Evolutionary conservation across 495 filamentous ascomycete genomes (phyloP).

Genomic region (Cenococcum geophilum): DNA sequence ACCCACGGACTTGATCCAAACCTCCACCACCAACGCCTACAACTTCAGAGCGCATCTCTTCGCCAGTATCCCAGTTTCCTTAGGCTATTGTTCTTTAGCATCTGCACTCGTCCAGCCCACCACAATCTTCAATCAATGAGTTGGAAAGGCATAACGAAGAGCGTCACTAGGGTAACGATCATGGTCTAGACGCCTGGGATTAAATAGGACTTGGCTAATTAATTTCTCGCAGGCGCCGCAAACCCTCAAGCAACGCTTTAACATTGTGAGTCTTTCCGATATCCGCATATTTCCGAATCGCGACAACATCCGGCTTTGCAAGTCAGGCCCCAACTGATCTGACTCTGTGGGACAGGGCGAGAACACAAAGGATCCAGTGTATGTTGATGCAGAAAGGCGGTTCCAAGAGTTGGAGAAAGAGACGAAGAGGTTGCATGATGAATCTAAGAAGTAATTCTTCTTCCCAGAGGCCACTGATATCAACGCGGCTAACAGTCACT

Average conservation of each 20-base stretch:
- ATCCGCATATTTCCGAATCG: conserved; percentile 4
- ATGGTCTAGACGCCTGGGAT: background rate
- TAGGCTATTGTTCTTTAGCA: background rate
- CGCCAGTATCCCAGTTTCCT: background rate
- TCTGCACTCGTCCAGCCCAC: background rate
- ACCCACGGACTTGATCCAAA: conserved; percentile 8
- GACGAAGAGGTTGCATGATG: conserved; percentile 93
- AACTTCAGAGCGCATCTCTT: background rate
- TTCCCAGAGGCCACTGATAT: background rate
- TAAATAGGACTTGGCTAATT: conserved; percentile 17
- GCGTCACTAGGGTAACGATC: conserved; percentile 63
- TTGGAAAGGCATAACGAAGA: conserved; percentile 93
- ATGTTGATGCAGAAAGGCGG: conserved; percentile 86
- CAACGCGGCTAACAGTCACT: conserved; percentile 10
- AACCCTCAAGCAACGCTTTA: conserved; percentile 83
- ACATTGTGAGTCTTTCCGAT: conserved; percentile 52
- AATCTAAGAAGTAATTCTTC: conserved; percentile 66
- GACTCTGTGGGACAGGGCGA: conserved; percentile 52
- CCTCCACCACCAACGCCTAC: background rate
- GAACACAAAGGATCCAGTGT: conserved; percentile 87
- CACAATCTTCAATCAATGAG: conserved; percentile 57
- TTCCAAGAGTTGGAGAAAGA: conserved; percentile 91
- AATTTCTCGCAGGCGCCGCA: conserved; percentile 68
- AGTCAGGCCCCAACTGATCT: conserved; percentile 11
- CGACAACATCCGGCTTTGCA: conserved; percentile 22